These are phyloP conservation scores for Inonotus obliquus DNA, from an alignment of 1,284 basidiomycete species.

Conservation along the genomic window DNA sequence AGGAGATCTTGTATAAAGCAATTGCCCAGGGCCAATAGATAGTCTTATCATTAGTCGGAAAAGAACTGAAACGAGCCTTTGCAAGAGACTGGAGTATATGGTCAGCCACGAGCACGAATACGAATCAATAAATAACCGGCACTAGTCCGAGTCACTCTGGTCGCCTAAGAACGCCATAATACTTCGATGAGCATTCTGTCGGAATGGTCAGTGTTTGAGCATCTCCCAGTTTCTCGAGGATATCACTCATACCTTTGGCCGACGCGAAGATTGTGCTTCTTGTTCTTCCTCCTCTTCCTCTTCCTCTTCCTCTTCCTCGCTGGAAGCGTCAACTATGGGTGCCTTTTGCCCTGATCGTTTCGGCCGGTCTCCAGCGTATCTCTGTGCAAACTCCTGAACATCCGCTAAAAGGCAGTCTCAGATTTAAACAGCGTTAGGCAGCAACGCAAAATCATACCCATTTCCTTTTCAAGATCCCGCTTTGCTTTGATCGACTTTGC, in stretches of 20 bases:
- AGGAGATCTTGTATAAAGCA: no score
- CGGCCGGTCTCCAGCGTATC: conserved; percentile 22
- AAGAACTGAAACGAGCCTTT: no score
- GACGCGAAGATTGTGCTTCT: conserved; percentile 28
- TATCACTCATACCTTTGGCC: conserved; percentile 33
- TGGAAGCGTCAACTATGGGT: conserved; percentile 29
- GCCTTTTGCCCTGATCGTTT: conserved; percentile 26
- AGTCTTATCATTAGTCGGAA: no score
- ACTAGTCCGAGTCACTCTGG: conserved; percentile 48
- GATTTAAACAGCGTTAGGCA: neutral
- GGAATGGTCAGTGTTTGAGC: neutral
- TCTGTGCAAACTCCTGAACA: conserved; percentile 52
- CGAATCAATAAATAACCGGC: neutral
- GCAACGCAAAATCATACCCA: conserved; percentile 46
- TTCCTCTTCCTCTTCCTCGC: conserved; percentile 25
- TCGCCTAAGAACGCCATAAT: conserved; percentile 68
- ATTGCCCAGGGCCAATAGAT: no score
- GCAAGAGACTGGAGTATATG: no score
- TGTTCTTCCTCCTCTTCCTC: conserved; percentile 23
- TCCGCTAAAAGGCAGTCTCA: conserved; percentile 43
- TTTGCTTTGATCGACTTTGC: conserved; percentile 68
- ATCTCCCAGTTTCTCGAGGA: neutral
- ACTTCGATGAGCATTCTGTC: conserved; percentile 46
- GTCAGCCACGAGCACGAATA: no score
- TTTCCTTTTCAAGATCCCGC: conserved; percentile 73